Base-by-base conservation (phyloP, 768 basidiomycete species). In the Naematelia aurantialba region DNA sequence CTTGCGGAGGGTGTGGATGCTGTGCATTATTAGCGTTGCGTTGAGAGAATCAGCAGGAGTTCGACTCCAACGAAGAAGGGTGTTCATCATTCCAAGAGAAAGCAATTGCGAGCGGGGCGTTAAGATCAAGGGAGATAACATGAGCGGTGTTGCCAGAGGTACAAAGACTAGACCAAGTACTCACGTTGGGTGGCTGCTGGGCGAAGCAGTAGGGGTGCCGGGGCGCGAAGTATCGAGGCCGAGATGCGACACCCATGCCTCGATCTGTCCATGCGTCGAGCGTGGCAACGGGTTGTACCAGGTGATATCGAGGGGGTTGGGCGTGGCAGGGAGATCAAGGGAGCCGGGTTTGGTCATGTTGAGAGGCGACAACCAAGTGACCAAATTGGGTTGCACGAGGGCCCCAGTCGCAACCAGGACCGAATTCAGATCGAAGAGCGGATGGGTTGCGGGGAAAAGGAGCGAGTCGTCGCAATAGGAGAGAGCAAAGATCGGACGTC, bases 1-100 rank as follows among this genome's bases (percentile, higher is more conserved):
- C 66, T 73, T 72, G 52, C 76, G 62, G 12, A 77, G 52, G 21
- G 56, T 66, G 42, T 63, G 55, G 65, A 77, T 75, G 51, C 76
- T 77, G n/a, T 10, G 22, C 27, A 45, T 8, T 47, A 12, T 25
- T 13, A 46, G 48, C 24, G 4, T 50, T 45, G n/a, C n/a, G n/a
- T n/a, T n/a, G n/a, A n/a, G n/a, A 52, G 59, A 19, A 26, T 12
- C 22, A 11, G 12, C 11, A 49, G 11, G 11, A 12, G 8, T 4
- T 39, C 17, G n/a, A 29, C 19, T 5, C 11, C 21, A 14, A 55
- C 53, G 14, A 13, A 45, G 11, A 8, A 25, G 14, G 14, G n/a
- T 39, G 26, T 5, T 24, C 17, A 26, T 21, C 8, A 55, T 13
- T 17, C 8, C 8, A 45, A 56, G 14, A 31, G 39, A 44, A 21